These are phyloP conservation scores for Vachellia collinsii DNA, from an alignment of 306 rosid species.

Conservation along the genomic window DNA sequence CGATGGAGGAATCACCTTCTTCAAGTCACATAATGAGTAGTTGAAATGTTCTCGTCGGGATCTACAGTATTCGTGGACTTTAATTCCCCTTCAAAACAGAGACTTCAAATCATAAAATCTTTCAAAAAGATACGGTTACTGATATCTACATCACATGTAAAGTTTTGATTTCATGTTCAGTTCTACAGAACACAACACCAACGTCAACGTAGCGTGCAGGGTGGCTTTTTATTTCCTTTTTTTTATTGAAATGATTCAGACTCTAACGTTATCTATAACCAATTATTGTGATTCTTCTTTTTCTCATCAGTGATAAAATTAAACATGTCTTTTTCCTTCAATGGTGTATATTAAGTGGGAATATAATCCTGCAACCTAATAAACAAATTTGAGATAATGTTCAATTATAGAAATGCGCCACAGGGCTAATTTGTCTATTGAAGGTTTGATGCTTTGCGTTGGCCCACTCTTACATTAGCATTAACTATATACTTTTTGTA, in stretches of 20 bases:
- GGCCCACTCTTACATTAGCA: slow-evolving; percentile 2
- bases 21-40: background rate
- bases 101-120: slow-evolving; percentile 27
- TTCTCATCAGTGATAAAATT: background rate
- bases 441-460: background rate
- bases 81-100: background rate
- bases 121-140: slow-evolving; percentile 46
- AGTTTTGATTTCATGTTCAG: background rate
- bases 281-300: slow-evolving; percentile 27
- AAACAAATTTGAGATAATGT: background rate
- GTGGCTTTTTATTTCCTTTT: background rate
- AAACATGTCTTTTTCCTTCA: background rate
- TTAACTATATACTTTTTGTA: background rate
- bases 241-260: background rate
- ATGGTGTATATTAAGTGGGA: slow-evolving; percentile 1
- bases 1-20: too few species aligned
- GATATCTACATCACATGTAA: slow-evolving; percentile 35
- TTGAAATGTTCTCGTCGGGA: background rate
- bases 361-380: background rate
- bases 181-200: background rate
- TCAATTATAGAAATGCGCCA: background rate
- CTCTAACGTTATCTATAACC: background rate
- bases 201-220: background rate
- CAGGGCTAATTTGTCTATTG: background rate
- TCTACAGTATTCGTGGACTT: background rate